Percentiles rank a stretch among this genome's conserved stretches.
phyloP scores from a whole-genome alignment of 2,329 filamentous ascomycete genomes.

The Colletotrichum caudatum region DNA sequence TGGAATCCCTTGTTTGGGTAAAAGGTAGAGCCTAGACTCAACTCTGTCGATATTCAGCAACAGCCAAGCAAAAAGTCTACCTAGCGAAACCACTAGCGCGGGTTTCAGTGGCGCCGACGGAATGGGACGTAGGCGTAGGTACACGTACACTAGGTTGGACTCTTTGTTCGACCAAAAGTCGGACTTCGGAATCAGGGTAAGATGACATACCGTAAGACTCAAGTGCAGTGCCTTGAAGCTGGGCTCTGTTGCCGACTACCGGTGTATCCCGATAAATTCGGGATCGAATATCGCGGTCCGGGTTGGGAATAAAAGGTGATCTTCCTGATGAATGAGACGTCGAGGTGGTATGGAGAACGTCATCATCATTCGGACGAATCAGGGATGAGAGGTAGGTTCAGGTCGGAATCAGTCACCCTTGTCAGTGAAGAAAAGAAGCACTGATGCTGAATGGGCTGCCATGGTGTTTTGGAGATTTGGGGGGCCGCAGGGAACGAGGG shows the following conservation, averaged over 20 bases:
- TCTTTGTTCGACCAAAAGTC: conserved; percentile 14
- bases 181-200: conserved; percentile 4
- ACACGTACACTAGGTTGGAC: conserved; percentile 1
- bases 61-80: conserved; percentile 7
- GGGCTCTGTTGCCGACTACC: background rate
- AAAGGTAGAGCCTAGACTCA: conserved; percentile 8
- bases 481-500: conserved; percentile 13
- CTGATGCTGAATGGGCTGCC: background rate
- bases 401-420: background rate
- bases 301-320: conserved; percentile 13
- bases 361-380: conserved; percentile 12
- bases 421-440: background rate
- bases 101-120: conserved; percentile 27
- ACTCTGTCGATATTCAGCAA: conserved; percentile 18
- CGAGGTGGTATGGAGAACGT: conserved; percentile 6
- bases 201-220: conserved; percentile 1
- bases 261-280: background rate
- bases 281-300: background rate
- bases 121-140: conserved; percentile 16
- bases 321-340: conserved; percentile 1
- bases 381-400: conserved; percentile 12
- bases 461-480: background rate
- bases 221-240: conserved; percentile 8
- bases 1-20: conserved; percentile 3
- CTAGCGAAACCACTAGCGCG: conserved; percentile 24